These are phyloP conservation scores for Rhynchosporium agropyri DNA, from an alignment of 2,329 filamentous ascomycete species.

Conservation along the genomic window DNA sequence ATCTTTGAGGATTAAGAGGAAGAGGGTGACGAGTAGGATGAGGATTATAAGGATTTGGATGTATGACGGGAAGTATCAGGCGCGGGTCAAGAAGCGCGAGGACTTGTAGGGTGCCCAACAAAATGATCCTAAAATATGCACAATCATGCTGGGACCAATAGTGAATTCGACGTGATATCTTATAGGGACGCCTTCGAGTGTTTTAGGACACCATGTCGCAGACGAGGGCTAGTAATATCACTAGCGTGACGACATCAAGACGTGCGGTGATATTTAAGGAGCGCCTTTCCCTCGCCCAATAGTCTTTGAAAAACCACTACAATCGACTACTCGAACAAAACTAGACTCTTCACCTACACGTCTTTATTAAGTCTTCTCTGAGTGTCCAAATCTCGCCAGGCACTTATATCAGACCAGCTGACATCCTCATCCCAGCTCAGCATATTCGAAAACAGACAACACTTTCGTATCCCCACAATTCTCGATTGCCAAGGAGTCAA, in stretches of 20 bases:
- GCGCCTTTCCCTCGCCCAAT: background rate
- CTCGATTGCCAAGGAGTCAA: background rate
- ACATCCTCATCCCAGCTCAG: background rate
- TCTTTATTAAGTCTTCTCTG: background rate
- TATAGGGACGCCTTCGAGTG: background rate
- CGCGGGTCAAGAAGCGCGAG: background rate
- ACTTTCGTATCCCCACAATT: background rate
- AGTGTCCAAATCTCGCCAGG: background rate
- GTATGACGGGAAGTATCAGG: no score
- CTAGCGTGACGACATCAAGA: background rate
- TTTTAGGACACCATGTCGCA: background rate
- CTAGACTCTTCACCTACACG: background rate
- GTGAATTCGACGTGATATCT: background rate
- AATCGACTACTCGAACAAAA: background rate
- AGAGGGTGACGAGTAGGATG: background rate
- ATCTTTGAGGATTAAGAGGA: background rate
- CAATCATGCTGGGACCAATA: background rate
- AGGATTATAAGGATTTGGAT: no score
- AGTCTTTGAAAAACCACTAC: background rate
- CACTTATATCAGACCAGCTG: background rate
- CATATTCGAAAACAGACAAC: background rate
- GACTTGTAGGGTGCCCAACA: background rate
- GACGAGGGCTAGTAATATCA: background rate
- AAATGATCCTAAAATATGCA: background rate
- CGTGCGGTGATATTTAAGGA: background rate